Evolutionary conservation across 2,329 filamentous ascomycete genomes (phyloP), one percentile per base, ranked within the genome.

Genomic region (Pseudocercospora musae): DNA sequence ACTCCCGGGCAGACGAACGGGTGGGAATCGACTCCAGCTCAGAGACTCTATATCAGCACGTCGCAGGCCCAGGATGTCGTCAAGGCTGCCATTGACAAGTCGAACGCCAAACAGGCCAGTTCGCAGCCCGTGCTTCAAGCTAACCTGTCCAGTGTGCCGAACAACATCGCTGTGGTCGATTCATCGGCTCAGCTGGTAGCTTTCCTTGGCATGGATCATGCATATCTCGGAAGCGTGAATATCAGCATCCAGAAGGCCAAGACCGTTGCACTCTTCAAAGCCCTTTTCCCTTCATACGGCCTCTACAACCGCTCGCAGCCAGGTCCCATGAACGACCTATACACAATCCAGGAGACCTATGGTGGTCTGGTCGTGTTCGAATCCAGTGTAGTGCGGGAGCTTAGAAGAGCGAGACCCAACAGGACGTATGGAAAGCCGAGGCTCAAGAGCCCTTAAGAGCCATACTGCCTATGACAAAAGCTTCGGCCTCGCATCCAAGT

Each of bases 391-490:
- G 20, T 37, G 13, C 3, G 10, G 20, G 52, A 20, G 18, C n/a
- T 37, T 3, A 13, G 25, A 15, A 37, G 8, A 33, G 50, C 1
- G 11, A 54, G 50, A 11, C n/a, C 18, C 11, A 23, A 18, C 23
- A 20, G 25, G 11, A 20, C 2, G 33, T 27, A 40, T 6, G 15
- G 31, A 13, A 42, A n/a, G 13, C 23, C 11, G 10, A 56, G 53
- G 25, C 18, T 77, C 71, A 82, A 46, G 78, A 78, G 23, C 89
- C 89, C 67, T 90, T 86, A 68, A 95, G 75, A 1, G 92, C 91
- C 85, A 97, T 96, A 1, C 90, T 84, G 1, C 90, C 88, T 57
- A 96, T 70, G 3, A 94, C 80, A 44, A 90, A 80, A 58, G 84
- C 81, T 73, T 96, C 91, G 48, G 90, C 79, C 70, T 89, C 84